phyloP scores from a whole-genome alignment of 129 eudicot genomes.

The Centrapalus pauciflorus region DNA sequence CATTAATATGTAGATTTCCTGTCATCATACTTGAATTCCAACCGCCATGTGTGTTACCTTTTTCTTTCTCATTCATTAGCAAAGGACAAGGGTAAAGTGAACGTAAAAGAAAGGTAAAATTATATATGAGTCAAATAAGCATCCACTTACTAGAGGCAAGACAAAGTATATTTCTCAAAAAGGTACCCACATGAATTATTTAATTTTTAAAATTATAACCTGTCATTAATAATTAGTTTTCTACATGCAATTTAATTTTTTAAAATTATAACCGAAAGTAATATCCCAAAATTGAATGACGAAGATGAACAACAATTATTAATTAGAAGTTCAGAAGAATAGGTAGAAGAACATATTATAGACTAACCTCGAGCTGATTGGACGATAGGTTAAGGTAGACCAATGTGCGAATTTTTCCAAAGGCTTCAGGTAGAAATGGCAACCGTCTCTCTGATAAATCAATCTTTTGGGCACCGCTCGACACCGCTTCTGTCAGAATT shows the following conservation, averaged over 20 bases:
- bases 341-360: background rate
- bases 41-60: no score
- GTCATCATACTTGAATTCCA: no score
- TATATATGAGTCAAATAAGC: no score
- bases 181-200: no score
- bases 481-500: conserved; percentile 47
- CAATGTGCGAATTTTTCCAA: conserved; percentile 54
- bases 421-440: conserved; percentile 73
- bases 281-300: background rate
- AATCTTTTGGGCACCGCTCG: conserved; percentile 42
- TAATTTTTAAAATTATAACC: no score
- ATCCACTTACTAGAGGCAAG: no score
- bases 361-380: conserved; percentile 69
- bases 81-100: no score
- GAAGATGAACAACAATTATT: background rate
- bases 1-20: no score
- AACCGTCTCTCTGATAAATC: conserved; percentile 56
- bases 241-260: background rate
- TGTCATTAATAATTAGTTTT: background rate
- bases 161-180: no score
- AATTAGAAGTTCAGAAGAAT: background rate
- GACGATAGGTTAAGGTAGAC: conserved; percentile 58
- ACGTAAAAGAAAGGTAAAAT: no score
- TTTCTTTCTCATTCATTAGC: no score
- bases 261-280: background rate